Evolutionary conservation across 352 stramenopile genomes (phyloP), one percentile per base, ranked within the genome.

Genomic region (Aphanomyces cochlioides): DNA sequence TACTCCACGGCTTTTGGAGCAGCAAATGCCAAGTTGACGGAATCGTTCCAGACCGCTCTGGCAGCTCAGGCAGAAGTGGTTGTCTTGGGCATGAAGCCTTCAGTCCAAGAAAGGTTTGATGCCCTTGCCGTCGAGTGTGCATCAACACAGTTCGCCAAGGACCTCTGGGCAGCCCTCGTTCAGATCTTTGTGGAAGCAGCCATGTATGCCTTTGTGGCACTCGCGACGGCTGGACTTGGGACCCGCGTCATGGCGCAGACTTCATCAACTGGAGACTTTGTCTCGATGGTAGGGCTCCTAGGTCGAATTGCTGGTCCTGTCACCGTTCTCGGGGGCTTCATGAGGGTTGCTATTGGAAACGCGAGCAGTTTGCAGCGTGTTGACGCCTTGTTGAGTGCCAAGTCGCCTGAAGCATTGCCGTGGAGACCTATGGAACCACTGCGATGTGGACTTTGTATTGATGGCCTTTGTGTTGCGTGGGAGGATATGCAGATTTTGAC

Each of bases 121-220:
- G 54, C n/a, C 19, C 19, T 45, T 6, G 54, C 28, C 6, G 28
- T 45, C 19, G 54, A 28, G 54, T 37, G 39, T 12, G 19, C 54
- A 1, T 37, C 13, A 28, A 39, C 43, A 28, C 54, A 61, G 43
- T 61, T 37, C 54, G 54, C 54, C 54, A 61, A 61, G 28, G 54
- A 61, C 54, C 54, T 61, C 48, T 95, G 87, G 87, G 90, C 87
- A 41, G 93, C 83, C 59, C 82, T 95, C 56, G 87, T 95, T 69
- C 87, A 95, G 75, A 93, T 95, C 63, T 92, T 93, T 79, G 91
- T 95, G 54, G 86, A 93, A 68, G 91, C 83, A 41, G 85, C 82
- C 34, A 95, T 95, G 87, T 93, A 92, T 76, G 91, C 92, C 73
- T 95, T 95, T 76, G 87, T 85, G 57, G 84, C 85, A 5, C 88